These are phyloP conservation scores for Diaporthe citriasiana DNA, from an alignment of 2,329 filamentous ascomycete species.

Conservation along the genomic window DNA sequence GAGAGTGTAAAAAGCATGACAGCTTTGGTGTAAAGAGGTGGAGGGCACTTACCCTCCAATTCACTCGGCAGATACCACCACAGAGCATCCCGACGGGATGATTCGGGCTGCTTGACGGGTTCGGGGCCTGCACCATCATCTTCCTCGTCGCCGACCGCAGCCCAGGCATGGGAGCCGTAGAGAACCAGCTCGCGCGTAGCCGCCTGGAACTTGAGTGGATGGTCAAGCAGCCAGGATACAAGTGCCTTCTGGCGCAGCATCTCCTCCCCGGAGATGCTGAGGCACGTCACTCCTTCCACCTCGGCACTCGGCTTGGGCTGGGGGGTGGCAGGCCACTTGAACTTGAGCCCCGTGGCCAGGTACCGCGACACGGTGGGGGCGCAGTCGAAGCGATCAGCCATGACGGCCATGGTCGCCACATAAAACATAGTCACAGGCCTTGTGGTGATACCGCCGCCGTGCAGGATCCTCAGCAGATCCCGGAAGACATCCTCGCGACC, in stretches of 20 bases:
- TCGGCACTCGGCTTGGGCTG: conserved; percentile 47
- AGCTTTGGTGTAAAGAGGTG: neutral
- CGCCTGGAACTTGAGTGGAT: conserved; percentile 70
- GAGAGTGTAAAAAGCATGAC: conserved; percentile 2
- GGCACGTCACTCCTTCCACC: conserved; percentile 53
- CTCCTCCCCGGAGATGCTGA: conserved; percentile 70
- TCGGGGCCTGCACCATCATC: conserved; percentile 48
- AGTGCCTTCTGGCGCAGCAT: conserved; percentile 78
- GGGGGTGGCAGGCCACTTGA: conserved; percentile 66
- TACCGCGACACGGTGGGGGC: conserved; percentile 67
- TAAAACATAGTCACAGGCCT: conserved; percentile 69
- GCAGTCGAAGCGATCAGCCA: conserved; percentile 82
- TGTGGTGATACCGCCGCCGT: conserved; percentile 65
- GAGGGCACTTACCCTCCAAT: conserved; percentile 69
- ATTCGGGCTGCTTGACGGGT: conserved; percentile 6
- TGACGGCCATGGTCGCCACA: conserved; percentile 76
- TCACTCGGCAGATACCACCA: conserved; percentile 82
- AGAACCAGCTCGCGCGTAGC: conserved; percentile 77
- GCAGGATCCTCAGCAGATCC: conserved; percentile 77
- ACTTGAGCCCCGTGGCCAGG: conserved; percentile 63
- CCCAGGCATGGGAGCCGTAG: conserved; percentile 74
- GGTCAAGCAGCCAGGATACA: conserved; percentile 75
- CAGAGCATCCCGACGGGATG: conserved; percentile 54
- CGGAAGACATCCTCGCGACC: conserved; percentile 73
- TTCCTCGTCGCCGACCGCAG: conserved; percentile 54